phyloP scores from a whole-genome alignment of 768 basidiomycete genomes.

The Lactarius tabidus region DNA sequence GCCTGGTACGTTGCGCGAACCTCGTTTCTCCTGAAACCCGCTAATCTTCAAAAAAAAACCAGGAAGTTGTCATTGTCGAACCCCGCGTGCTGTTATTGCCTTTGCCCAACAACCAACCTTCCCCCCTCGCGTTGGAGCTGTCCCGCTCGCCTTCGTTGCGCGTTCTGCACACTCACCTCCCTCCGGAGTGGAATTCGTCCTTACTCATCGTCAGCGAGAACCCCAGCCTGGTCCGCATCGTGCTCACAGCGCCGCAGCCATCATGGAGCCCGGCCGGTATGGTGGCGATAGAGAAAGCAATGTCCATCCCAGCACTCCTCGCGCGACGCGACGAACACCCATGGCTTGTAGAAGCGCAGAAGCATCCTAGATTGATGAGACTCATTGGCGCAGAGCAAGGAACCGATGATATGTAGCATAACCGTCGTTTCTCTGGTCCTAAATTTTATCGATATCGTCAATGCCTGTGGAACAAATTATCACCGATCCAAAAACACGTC shows the following conservation, averaged over 20 bases:
- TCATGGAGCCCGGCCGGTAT: neutral
- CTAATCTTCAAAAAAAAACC: neutral
- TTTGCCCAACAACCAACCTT: neutral
- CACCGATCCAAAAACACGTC: neutral
- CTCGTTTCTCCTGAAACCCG: neutral
- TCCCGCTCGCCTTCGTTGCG: conserved; percentile 17
- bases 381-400: conserved; percentile 12
- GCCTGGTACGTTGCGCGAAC: conserved; percentile 8
- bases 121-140: conserved; percentile 12
- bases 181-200: conserved; percentile 12
- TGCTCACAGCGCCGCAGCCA: neutral
- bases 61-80: conserved; percentile 8
- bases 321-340: neutral
- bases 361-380: conserved; percentile 9
- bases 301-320: neutral
- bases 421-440: too few relatives aligned
- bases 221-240: conserved; percentile 10
- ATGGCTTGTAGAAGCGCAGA: conserved; percentile 17
- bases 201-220: conserved; percentile 16
- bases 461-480: neutral
- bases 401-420: neutral
- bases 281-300: neutral
- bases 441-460: too few relatives aligned
- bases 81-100: conserved; percentile 7
- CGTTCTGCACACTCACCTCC: conserved; percentile 8